phyloP scores from a whole-genome alignment of 176 grass and related monocot species.

The Triticum turgidum region DNA sequence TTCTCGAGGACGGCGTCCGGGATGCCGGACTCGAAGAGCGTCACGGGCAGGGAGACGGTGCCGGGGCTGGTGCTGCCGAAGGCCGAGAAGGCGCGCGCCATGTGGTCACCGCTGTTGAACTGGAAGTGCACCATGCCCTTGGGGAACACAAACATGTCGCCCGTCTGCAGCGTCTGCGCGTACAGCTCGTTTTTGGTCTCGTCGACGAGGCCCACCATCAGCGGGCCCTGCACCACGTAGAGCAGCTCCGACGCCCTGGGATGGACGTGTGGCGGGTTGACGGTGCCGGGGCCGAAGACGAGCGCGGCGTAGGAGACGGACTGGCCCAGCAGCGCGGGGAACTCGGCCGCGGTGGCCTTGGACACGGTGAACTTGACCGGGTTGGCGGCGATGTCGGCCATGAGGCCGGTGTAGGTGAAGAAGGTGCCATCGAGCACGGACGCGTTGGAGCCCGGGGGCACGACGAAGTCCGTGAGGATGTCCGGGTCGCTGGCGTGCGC shows the following conservation, averaged over 20 bases:
- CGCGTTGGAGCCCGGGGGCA: not conserved
- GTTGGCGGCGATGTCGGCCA: not conserved
- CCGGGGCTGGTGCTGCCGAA: slow-evolving; percentile 49
- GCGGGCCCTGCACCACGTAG: slow-evolving; percentile 8
- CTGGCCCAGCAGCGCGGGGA: slow-evolving; percentile 44
- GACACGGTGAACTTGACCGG: slow-evolving; percentile 1
- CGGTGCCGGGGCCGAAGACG: slow-evolving; percentile 15
- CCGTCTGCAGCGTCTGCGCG: slow-evolving; percentile 22
- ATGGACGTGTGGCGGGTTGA: slow-evolving; percentile 50
- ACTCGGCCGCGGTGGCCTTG: slow-evolving; percentile 38
- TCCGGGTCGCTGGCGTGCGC: slow-evolving; percentile 21
- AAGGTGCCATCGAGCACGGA: slow-evolving; percentile 7
- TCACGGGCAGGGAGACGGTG: slow-evolving; percentile 12
- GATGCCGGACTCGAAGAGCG: slow-evolving; percentile 33
- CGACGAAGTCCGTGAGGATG: slow-evolving; percentile 39
- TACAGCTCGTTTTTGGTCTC: slow-evolving; percentile 19
- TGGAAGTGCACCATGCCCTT: slow-evolving; percentile 53
- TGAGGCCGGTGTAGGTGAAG: slow-evolving; percentile 29
- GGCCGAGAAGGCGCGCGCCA: slow-evolving; percentile 26
- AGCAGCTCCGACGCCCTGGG: slow-evolving; percentile 43
- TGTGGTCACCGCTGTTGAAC: slow-evolving; percentile 7
- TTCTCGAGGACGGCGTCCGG: slow-evolving; percentile 25
- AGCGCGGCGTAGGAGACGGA: slow-evolving; percentile 42
- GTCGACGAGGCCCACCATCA: slow-evolving; percentile 33
- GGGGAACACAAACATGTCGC: slow-evolving; percentile 53